Evolutionary conservation across 768 basidiomycete species (phyloP), one percentile per base, ranked within the genome.

Genomic region (Cantharellus anzutake): DNA sequence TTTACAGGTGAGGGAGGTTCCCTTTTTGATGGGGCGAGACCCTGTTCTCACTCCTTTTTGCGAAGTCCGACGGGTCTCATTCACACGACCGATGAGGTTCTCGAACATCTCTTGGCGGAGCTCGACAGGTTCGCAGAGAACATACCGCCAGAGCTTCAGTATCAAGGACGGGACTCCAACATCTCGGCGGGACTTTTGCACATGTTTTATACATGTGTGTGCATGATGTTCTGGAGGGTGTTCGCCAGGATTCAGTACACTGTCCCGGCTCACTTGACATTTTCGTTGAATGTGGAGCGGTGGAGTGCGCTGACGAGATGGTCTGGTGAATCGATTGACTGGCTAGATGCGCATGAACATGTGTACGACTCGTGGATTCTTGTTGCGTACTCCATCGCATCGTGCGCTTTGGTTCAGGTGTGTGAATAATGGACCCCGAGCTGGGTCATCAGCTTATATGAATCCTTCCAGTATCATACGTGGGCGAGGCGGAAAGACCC

Each of bases 211-310:
- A 80, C 86, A 39, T 90, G 87, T 67, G 82, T 97, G 51, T 84
- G 82, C 65, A 96, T 98, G 82, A 86, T 98, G 70, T 93, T 96
- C 72, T 96, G 90, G 83, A 84, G 94, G 56, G 91, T 96, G 40
- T 98, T 97, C 74, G 93, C 97, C 89, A 81, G 94, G 57, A 90
- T 97, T 71, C 91, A 88, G 60, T 98, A 96, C 72, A 78, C 82
- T 20, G 86, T 88, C 67, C 92, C 94, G 4, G 80, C 80, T 5
- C 91, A 96, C 67, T 78, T 94, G 67, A 92, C 86, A 68, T 91
- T 94, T 66, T 77, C 79, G 42, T 71, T 93, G 63, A 86, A 83
- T 2, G 77, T 91, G 37, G 83, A 84, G 66, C 78, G 82, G 63
- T 96, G 89, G 90, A 77, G 76, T 20, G 73, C 75, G 57, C 76